Evolutionary conservation across 2,329 filamentous ascomycete genomes (phyloP), one percentile per base, ranked within the genome.

Genomic region (Zelopaecilomyces penicillatus): DNA sequence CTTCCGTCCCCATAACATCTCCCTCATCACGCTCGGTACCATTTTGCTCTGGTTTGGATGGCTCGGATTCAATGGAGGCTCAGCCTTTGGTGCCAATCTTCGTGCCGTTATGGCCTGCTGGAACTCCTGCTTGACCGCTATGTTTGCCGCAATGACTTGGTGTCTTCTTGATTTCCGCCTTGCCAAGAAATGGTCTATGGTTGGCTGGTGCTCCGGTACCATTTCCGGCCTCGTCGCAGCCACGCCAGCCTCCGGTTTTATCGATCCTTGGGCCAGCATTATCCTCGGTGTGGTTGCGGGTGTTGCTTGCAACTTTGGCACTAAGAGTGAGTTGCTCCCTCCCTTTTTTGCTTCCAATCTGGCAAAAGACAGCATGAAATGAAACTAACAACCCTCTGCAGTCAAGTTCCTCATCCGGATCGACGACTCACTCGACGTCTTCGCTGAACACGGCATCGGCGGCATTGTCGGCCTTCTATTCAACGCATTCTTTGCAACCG

Each of bases 1-100:
- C 78, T 97, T 97, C 79, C 87, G 93, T 55, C 93, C 93, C 12
- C 93, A 98, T 76, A 98, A 98, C 73, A 93, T 97, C 54, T 95
- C 90, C 5, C 79, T 97, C 60, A 95, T 98, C 68, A 90, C 93
- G 1, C 83, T 97, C 56, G 93, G 93, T 51, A 97, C 93, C 4
- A 79, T 95, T 53, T 79, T 98, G 57, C 87, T 98, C 45, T 97
- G 90, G 90, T 97, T 97, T 60, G 93, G 93, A 60, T 98, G 93
- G 93, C 76, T 98, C 52, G 93, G 90, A 44, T 98, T 98, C 80
- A 98, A 98, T 75, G 93, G 91, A 57, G 93, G 93, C 52, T 96
- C 90, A 27, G 74, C 91, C 34, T 95, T 96, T 56, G 90, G 91
- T 55, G 88, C 90, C 54, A 96, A 96, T 72, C 76, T 97, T 43